Evolutionary conservation across 139 green algal genomes (phyloP).

Genomic region (Chlorella sp.): DNA sequence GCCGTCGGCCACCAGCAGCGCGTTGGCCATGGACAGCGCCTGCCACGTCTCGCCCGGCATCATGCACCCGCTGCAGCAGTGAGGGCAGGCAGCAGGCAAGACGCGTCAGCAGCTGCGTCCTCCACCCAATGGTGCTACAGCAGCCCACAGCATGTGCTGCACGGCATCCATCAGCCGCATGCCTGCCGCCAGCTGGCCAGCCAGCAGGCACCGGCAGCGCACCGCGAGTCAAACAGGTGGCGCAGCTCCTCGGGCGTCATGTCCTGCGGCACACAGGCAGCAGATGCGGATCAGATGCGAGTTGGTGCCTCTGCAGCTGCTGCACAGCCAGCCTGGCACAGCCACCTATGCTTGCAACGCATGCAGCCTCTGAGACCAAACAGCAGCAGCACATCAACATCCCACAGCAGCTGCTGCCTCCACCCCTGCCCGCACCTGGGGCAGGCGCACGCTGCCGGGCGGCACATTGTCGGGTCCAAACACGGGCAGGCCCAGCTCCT

Average conservation of each 20-base stretch:
- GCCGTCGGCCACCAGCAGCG: conserved; percentile 26
- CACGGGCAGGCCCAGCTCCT: conserved; percentile 36
- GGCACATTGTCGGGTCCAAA: conserved; percentile 13
- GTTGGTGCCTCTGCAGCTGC: no score
- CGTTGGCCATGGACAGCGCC: conserved; percentile 26
- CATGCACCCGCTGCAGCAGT: not conserved
- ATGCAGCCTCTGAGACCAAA: no score
- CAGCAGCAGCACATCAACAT: no score
- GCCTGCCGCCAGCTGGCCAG: no score
- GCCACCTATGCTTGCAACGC: no score
- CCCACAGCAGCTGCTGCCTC: no score
- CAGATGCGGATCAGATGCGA: no score
- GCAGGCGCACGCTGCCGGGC: not conserved
- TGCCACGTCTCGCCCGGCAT: not conserved
- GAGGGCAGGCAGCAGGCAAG: not conserved
- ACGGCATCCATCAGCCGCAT: no score
- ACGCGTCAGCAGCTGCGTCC: not conserved
- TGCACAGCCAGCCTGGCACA: no score
- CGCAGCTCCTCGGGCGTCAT: conserved; percentile 12
- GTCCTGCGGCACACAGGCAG: not conserved
- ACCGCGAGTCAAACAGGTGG: conserved; percentile 20
- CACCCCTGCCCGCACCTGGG: not conserved
- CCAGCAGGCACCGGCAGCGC: not conserved
- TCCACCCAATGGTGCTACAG: no score
- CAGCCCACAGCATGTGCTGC: no score